Base-by-base conservation (phyloP, 2,329 filamentous ascomycete species). In the Clarireedia paspali region DNA sequence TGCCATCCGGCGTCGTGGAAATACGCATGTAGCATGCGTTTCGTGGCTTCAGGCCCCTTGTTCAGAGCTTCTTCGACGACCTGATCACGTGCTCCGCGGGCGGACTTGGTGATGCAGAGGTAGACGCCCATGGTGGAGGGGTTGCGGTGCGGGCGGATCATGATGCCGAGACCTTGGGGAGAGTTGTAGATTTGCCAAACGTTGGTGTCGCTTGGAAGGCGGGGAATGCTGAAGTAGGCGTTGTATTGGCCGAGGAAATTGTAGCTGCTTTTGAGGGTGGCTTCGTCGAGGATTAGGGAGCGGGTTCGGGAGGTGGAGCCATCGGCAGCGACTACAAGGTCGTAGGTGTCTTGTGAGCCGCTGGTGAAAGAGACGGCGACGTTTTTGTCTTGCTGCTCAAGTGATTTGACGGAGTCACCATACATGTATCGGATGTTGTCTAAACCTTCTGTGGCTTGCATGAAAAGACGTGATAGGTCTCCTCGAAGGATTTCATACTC, bases 281-380 rank as follows among this genome's bases (percentile, higher is more conserved):
- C 70, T 47, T 70, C 68, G 7, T 65, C 68, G 9, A 77, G 65
- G 14, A 71, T 74, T 7, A 78, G 68, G 2, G 74, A 72, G 46
- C 77, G 70, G 26, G 75, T 78, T 42, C 71, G 67, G 3, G 77
- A 79, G 2, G 70, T 74, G 10, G 74, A 65, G 1, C 77, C 77
- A 57, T 79, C 77, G 54, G 72, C 74, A 23, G 73, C 76, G 12
- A 79, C 72, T 15, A 80, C 71, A 3, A 80, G 70, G 55, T 78
- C 76, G 58, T 69, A 78, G n/a, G 71, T 62, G 4, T 69, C 50
- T 5, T 68, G 59, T 6, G 68, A 68, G 3, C 63, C 59, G 26
- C 71, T 67, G 44, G 73, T 74, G 14, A 66, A 60, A 57, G 77
- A 76, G 30, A 73, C 68, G 30, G 77, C 73, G 2, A 59, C 67